Evolutionary conservation across 257 asterid genomes (phyloP).

Genomic region (Nicotiana undulata): DNA sequence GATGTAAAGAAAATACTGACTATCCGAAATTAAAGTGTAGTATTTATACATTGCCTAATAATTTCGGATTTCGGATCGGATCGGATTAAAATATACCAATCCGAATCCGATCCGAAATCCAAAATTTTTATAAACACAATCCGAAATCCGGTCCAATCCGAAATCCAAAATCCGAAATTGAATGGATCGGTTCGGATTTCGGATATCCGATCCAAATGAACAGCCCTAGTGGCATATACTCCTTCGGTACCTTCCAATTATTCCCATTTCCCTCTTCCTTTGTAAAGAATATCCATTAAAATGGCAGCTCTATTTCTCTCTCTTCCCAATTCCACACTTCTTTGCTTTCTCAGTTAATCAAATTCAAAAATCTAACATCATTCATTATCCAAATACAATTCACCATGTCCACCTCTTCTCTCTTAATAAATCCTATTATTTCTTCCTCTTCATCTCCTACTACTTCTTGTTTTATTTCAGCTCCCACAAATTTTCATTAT

Average conservation of each 20-base stretch:
- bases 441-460: slow-evolving; percentile 12
- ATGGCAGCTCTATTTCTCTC: slow-evolving; percentile 21
- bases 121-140: no score
- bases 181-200: no score
- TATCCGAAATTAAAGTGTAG: no score
- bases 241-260: neutral
- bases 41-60: no score
- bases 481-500: neutral
- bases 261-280: neutral
- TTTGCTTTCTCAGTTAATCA: neutral
- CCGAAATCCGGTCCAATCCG: no score
- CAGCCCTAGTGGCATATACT: slow-evolving; percentile 9
- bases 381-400: neutral
- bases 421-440: slow-evolving; percentile 36
- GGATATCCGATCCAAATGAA: no score
- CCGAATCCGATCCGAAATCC: no score
- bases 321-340: neutral
- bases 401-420: slow-evolving; percentile 40
- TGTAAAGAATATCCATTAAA: slow-evolving; percentile 11
- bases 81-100: no score
- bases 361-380: slow-evolving; percentile 5
- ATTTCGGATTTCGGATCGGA: no score
- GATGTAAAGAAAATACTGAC: no score
- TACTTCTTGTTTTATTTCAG: slow-evolving; percentile 9
- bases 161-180: no score